Conservation (phyloP, 2,329 filamentous ascomycete genomes). For the Colletotrichum truncatum region DNA sequence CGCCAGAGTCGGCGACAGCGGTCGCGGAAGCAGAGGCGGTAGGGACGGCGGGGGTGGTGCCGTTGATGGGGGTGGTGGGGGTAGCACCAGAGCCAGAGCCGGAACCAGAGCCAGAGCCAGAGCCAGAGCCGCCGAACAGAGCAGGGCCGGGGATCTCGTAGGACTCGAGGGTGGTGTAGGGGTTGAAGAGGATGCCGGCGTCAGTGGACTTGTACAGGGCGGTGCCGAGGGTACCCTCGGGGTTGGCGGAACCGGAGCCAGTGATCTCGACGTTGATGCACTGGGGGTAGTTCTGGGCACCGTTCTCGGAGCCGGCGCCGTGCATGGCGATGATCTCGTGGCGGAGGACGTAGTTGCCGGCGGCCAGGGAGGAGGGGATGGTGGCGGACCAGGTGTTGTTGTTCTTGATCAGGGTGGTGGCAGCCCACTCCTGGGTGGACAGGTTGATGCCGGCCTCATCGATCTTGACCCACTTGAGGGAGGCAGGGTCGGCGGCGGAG, state of each 20-base stretch:
- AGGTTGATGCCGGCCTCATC: slow-evolving; percentile 61
- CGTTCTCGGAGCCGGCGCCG: slow-evolving; percentile 48
- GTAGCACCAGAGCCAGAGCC: slow-evolving; percentile 34
- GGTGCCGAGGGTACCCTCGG: slow-evolving; percentile 41
- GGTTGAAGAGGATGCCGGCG: slow-evolving; percentile 44
- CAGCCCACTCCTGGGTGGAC: slow-evolving; percentile 44
- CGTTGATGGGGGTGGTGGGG: slow-evolving; percentile 21
- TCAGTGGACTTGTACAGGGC: slow-evolving; percentile 40
- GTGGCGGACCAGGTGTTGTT: slow-evolving; percentile 42
- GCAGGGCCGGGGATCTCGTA: slow-evolving; percentile 44
- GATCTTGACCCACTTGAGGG: slow-evolving; percentile 72
- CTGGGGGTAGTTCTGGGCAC: slow-evolving; percentile 61
- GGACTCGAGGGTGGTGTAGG: slow-evolving; percentile 37
- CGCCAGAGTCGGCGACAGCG: background rate
- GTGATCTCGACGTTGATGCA: slow-evolving; percentile 58
- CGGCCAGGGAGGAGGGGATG: slow-evolving; percentile 41
- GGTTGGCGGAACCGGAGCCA: slow-evolving; percentile 47
- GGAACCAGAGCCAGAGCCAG: background rate
- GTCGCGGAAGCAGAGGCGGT: background rate
- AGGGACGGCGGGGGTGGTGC: background rate
- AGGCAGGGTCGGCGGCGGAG: slow-evolving; percentile 58
- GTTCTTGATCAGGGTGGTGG: slow-evolving; percentile 52
- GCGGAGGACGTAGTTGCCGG: slow-evolving; percentile 57
- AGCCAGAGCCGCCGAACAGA: slow-evolving; percentile 22
- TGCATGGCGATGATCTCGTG: slow-evolving; percentile 65